Percentiles rank a stretch among this genome's conserved stretches.
Conservation (phyloP, 768 basidiomycete genomes). For the Ramaria sp. region DNA sequence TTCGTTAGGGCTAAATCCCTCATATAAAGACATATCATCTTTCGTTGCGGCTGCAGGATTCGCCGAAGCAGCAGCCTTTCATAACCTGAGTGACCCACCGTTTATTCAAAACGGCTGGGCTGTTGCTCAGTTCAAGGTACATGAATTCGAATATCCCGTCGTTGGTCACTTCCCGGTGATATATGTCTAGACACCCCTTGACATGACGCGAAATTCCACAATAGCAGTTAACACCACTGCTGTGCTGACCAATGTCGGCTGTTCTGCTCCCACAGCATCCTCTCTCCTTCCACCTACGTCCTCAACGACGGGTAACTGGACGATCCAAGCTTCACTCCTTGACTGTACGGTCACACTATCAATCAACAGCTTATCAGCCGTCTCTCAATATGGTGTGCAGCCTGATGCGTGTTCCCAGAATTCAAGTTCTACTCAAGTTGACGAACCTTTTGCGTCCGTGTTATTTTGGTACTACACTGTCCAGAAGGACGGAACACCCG, state of each 20-base stretch:
- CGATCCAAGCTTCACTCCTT: constrained; percentile 26
- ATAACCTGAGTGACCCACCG: constrained; percentile 43
- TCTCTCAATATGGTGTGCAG: constrained; percentile 39
- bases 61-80: constrained; percentile 33
- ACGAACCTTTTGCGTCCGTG: constrained; percentile 38
- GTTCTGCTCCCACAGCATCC: constrained; percentile 21
- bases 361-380: constrained; percentile 28
- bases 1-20: constrained; percentile 33
- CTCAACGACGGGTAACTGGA: constrained; percentile 18
- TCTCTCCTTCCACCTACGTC: constrained; percentile 22
- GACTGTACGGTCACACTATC: constrained; percentile 27
- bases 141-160: background rate
- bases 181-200: constrained; percentile 29
- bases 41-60: constrained; percentile 54
- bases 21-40: constrained; percentile 32
- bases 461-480: constrained; percentile 52
- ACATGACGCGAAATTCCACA: constrained; percentile 38
- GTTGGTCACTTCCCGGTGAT: background rate
- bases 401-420: constrained; percentile 23
- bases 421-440: too few relatives aligned
- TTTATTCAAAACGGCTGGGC: constrained; percentile 45
- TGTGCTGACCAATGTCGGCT: constrained; percentile 36
- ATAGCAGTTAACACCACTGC: constrained; percentile 43
- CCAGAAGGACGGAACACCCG: constrained; percentile 17
- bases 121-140: constrained; percentile 39